Percentiles rank a stretch among this genome's conserved stretches.
Evolutionary conservation across 345 rosid genomes (phyloP).

Genomic region (Citrus cavaleriei): DNA sequence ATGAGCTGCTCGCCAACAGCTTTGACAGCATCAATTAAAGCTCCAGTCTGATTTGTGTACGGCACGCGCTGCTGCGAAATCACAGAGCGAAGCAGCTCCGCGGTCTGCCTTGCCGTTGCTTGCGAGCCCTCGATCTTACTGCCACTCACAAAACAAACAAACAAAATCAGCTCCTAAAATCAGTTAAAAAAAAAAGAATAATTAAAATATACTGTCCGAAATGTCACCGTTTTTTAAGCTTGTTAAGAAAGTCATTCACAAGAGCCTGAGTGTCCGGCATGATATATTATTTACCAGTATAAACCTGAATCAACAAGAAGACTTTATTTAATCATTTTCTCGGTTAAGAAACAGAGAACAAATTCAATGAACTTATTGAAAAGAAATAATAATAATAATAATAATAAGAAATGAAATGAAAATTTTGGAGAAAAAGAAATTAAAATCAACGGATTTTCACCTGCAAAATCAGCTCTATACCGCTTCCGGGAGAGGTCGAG

Average conservation of each 20-base stretch:
- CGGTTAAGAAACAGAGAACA: background rate
- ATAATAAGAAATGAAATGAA: background rate
- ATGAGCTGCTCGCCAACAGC: slow-evolving; percentile 76
- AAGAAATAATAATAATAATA: background rate
- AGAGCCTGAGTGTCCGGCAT: slow-evolving; percentile 89
- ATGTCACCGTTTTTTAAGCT: slow-evolving; percentile 80
- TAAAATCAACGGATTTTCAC: background rate
- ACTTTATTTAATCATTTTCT: background rate
- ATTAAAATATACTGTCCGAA: background rate
- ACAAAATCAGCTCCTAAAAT: background rate
- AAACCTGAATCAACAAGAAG: slow-evolving; percentile 23
- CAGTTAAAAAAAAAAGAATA: background rate
- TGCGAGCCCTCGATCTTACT: slow-evolving; percentile 97
- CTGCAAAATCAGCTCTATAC: background rate
- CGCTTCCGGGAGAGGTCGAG: background rate
- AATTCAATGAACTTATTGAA: background rate
- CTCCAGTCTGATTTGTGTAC: slow-evolving; percentile 73
- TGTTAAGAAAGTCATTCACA: slow-evolving; percentile 71
- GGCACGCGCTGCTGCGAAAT: slow-evolving; percentile 90
- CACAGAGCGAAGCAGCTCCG: slow-evolving; percentile 79
- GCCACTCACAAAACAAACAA: slow-evolving; percentile 17
- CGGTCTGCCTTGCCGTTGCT: slow-evolving; percentile 82
- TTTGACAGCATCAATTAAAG: slow-evolving; percentile 77
- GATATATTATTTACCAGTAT: slow-evolving; percentile 16
- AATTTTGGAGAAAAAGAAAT: background rate